Evolutionary conservation across 805 yeast genomes (phyloP).

Genomic region (Lachancea nothofagi): DNA sequence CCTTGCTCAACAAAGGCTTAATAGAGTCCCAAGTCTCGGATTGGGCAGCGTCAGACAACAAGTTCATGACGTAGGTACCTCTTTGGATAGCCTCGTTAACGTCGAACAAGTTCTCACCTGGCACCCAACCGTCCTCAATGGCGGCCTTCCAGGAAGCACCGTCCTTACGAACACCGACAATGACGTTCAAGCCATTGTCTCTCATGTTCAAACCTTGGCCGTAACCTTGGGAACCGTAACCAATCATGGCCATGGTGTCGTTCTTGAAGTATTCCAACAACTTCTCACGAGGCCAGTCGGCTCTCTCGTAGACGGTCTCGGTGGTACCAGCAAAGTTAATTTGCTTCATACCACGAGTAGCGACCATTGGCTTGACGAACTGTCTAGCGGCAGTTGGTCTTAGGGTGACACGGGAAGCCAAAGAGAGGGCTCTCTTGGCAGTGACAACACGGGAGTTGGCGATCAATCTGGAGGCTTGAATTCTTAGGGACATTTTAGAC

Average conservation of each 20-base stretch:
- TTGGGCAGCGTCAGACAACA: constrained; percentile 98
- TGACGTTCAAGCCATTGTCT: constrained; percentile 97
- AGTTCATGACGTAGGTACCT: constrained; percentile 96
- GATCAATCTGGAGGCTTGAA: constrained; percentile 40
- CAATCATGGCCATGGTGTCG: constrained; percentile 95
- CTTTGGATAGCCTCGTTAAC: constrained; percentile 87
- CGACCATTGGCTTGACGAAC: constrained; percentile 41
- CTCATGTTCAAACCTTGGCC: constrained; percentile 99
- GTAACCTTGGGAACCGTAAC: constrained; percentile 99
- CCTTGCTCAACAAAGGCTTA: constrained; percentile 91
- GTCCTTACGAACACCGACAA: constrained; percentile 95
- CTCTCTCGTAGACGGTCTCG: constrained; percentile 96
- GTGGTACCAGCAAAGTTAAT: constrained; percentile 95
- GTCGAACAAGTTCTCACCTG: constrained; percentile 95
- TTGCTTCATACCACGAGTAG: constrained; percentile 88
- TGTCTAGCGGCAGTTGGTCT: constrained; percentile 56
- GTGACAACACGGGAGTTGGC: constrained; percentile 40
- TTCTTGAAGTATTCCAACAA: constrained; percentile 93
- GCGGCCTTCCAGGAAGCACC: constrained; percentile 99
- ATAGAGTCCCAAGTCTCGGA: constrained; percentile 92
- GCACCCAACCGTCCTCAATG: constrained; percentile 99
- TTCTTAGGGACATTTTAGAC: constrained; percentile 34
- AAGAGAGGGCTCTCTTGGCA: constrained; percentile 63
- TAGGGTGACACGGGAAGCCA: constrained; percentile 42
- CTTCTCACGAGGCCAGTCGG: constrained; percentile 99